Base-by-base conservation (phyloP, 2,329 filamentous ascomycete genomes). In the Fusarium sublunatum region DNA sequence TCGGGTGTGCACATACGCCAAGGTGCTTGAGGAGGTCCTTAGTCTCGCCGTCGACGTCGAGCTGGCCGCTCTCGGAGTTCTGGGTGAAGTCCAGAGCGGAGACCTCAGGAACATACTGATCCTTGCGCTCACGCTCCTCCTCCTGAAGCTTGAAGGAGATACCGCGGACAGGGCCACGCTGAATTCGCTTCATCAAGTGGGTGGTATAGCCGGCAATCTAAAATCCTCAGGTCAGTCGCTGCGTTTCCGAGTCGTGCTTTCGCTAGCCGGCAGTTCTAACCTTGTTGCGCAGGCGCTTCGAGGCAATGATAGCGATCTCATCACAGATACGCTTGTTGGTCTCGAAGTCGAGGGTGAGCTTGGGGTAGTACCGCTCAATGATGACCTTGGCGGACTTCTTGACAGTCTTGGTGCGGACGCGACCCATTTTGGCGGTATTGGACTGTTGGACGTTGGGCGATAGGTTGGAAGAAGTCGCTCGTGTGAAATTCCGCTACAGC, bases 61-160 rank as follows among this genome's bases (percentile, higher is more conserved):
- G 88, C 82, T 93, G 90, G 77, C 95, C 95, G 78, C 84, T 90
- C 86, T 98, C 95, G 80, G 87, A 88, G 85, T 91, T 92, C 87
- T 97, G 92, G 78, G 90, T 89, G 86, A 97, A 96, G 88, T 99
- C 95, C 79, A 99, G 91, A 78, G 95, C 95, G 63, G 96, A 99
- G 75, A 99, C 87, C 85, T 99, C 95, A 78, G 95, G 95, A 71
- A 99, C 95, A 86, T 97, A 99, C 87, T 99, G 95, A 87, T 99
- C 95, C 91, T 99, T 99, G 81, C 95, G 91, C 86, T 99, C 95
- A 88, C 95, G 92, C 90, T 99, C 95, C 87, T 99, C 95, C 87
- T 99, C 95, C 86, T 99, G 95, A 64, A 99, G 92, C 89, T 99
- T 99, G 93, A 99, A 99, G 83, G 96, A 99, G 85, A 99, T 99